phyloP scores from a whole-genome alignment of 805 yeast species.

The Wickerhamiella vanderwaltii region DNA sequence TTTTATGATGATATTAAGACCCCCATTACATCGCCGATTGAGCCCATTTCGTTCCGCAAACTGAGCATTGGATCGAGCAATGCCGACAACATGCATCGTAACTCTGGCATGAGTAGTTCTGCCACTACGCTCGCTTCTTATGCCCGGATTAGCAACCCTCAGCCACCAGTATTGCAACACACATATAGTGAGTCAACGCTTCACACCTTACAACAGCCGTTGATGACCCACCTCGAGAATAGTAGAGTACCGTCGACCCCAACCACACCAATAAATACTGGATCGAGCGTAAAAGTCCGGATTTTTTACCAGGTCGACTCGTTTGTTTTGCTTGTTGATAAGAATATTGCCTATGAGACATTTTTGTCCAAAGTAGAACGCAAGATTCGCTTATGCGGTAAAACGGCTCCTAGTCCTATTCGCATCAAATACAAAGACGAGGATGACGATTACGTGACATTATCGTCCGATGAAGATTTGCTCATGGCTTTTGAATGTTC shows the following conservation, averaged over 20 bases:
- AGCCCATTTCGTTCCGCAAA: slow-evolving; percentile 8
- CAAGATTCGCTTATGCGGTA: slow-evolving; percentile 44
- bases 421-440: slow-evolving; percentile 80
- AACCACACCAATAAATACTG: slow-evolving; percentile 5
- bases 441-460: slow-evolving; percentile 84
- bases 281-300: slow-evolving; percentile 23
- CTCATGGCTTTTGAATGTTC: slow-evolving; percentile 54
- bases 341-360: slow-evolving; percentile 38
- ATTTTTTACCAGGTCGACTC: slow-evolving; percentile 30
- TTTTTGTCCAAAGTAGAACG: slow-evolving; percentile 47
- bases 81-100: background rate
- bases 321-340: slow-evolving; percentile 53
- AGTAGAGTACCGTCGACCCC: background rate
- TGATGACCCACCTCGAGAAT: background rate
- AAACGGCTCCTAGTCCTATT: slow-evolving; percentile 30
- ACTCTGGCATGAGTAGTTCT: slow-evolving; percentile 4
- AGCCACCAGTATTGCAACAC: slow-evolving; percentile 5
- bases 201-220: background rate
- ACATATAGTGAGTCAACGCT: slow-evolving; percentile 6
- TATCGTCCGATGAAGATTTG: slow-evolving; percentile 84
- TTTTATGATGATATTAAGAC: slow-evolving; percentile 15
- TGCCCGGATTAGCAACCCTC: slow-evolving; percentile 3
- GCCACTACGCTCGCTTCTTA: slow-evolving; percentile 3
- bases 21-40: slow-evolving; percentile 9
- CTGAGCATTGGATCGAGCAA: slow-evolving; percentile 8